Evolutionary conservation across 306 rosid genomes (phyloP).

Genomic region (Quercus gilva): DNA sequence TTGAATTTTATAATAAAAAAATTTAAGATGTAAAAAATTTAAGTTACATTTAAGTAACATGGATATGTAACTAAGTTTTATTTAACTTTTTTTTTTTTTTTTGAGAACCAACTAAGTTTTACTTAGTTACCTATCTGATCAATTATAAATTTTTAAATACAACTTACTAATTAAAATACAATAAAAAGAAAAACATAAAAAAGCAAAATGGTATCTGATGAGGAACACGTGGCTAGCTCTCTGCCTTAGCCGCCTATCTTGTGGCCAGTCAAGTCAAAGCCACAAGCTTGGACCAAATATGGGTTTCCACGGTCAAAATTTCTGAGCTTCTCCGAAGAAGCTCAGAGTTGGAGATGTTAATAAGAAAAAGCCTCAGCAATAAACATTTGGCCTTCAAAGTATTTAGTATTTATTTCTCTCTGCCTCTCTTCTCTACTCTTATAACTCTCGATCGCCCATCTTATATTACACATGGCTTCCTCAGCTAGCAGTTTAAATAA

Average conservation of each 20-base stretch:
- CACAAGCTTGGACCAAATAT: conserved; percentile 66
- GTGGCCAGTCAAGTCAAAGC: conserved; percentile 75
- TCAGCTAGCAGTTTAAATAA: background rate
- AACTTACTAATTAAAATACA: too few relatives aligned
- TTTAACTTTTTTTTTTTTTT: too few relatives aligned
- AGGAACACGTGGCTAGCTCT: conserved; percentile 2
- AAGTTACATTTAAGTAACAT: too few relatives aligned
- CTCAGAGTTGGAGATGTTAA: background rate
- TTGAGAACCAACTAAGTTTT: too few relatives aligned
- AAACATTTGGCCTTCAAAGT: background rate
- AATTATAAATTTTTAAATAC: too few relatives aligned
- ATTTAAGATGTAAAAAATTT: too few relatives aligned
- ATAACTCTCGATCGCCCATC: background rate
- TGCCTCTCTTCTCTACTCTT: background rate
- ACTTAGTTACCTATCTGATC: too few relatives aligned
- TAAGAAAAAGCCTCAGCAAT: background rate
- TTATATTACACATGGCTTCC: background rate
- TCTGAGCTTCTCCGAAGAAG: conserved; percentile 54
- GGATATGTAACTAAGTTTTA: too few relatives aligned
- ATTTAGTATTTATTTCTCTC: background rate
- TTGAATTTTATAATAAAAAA: too few relatives aligned
- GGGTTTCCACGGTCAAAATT: conserved; percentile 85
- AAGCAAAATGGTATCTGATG: background rate
- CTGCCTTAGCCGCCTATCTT: conserved; percentile 20
- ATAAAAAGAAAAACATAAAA: background rate